Conservation (phyloP, 2,329 filamentous ascomycete genomes). For the Xylaria hypoxylon region DNA sequence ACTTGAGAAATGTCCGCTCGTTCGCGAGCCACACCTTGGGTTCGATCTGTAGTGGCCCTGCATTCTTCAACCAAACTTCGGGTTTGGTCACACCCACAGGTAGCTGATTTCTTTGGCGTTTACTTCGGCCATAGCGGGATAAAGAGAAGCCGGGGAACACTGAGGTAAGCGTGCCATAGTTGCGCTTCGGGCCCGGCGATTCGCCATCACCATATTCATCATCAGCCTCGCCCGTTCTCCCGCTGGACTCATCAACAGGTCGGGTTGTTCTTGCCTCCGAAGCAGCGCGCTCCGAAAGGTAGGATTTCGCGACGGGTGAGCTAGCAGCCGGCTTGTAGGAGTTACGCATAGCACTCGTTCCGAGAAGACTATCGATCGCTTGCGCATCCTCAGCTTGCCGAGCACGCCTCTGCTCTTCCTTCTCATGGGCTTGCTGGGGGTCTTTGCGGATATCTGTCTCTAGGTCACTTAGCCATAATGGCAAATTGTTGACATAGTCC, state of each 20-base stretch:
- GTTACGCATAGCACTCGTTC: constrained; percentile 59
- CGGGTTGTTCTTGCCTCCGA: constrained; percentile 55
- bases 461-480: constrained; percentile 93
- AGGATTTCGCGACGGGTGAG: constrained; percentile 76
- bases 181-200: constrained; percentile 40
- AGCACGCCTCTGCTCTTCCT: constrained; percentile 86
- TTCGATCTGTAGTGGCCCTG: constrained; percentile 90
- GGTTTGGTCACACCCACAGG: constrained; percentile 92
- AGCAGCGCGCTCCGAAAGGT: constrained; percentile 66
- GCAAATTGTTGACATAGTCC: constrained; percentile 93
- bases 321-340: constrained; percentile 71
- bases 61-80: constrained; percentile 91
- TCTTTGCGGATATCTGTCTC: constrained; percentile 95
- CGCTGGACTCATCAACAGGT: constrained; percentile 40
- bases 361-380: constrained; percentile 88
- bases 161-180: constrained; percentile 71
- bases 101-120: constrained; percentile 66
- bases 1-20: constrained; percentile 97
- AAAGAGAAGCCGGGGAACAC: constrained; percentile 87
- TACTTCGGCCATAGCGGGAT: constrained; percentile 76
- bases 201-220: constrained; percentile 52
- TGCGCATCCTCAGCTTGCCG: constrained; percentile 87
- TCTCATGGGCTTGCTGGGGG: constrained; percentile 88
- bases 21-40: constrained; percentile 99
- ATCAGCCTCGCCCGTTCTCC: constrained; percentile 45